Conservation (phyloP, 371 early-diverging fungal genomes). For the Mortierella sp. region DNA sequence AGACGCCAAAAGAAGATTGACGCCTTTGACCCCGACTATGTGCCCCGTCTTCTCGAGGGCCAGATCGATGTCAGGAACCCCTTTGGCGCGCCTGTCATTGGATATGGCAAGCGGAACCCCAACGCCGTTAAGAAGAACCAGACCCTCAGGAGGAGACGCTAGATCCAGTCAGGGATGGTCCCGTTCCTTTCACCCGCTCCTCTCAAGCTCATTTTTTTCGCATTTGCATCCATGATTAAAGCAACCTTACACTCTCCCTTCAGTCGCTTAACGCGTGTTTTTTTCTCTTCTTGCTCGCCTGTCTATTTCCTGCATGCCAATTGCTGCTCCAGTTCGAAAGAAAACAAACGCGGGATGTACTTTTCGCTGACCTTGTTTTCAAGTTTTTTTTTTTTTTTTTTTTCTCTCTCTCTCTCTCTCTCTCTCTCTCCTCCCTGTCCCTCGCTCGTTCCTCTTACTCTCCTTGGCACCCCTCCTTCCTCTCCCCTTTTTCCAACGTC, state of each 20-base stretch:
- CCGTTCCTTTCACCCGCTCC: background rate
- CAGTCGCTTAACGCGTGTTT: background rate
- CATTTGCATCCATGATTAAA: conserved; percentile 3
- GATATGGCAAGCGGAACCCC: conserved; percentile 91
- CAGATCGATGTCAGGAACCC: conserved; percentile 71
- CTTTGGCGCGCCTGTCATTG: conserved; percentile 81
- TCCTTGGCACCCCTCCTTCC: background rate
- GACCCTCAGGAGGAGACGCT: conserved; percentile 53
- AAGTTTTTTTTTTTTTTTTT: background rate
- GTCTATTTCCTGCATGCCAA: background rate
- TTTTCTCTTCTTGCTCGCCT: background rate
- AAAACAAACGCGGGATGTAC: background rate
- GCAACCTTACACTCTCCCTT: background rate
- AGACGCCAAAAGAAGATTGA: conserved; percentile 71
- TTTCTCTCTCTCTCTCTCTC: no score
- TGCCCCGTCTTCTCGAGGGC: conserved; percentile 75
- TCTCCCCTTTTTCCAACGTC: background rate
- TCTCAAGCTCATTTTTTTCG: background rate
- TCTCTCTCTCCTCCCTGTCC: background rate
- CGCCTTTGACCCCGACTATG: conserved; percentile 85
- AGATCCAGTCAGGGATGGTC: conserved; percentile 1
- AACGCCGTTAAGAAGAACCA: conserved; percentile 74
- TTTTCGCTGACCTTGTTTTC: no score
- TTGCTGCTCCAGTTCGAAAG: background rate
- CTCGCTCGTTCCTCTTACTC: background rate